Percentiles rank a stretch among this genome's conserved stretches.
Conservation (phyloP, 2,329 filamentous ascomycete species). For the Fusarium longipes region DNA sequence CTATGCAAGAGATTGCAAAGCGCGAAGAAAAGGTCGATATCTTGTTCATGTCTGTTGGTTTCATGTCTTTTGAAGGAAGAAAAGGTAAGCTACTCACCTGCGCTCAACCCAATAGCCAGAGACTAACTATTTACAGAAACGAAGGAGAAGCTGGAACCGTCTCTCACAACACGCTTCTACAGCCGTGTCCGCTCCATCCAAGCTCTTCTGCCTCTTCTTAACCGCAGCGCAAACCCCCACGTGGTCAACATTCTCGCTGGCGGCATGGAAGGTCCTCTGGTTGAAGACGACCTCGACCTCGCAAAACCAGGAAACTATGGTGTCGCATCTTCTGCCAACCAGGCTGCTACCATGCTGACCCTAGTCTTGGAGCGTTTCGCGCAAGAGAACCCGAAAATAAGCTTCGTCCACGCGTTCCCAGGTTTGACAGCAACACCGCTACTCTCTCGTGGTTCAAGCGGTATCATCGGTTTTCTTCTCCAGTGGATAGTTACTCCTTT, state of each 20-base stretch:
- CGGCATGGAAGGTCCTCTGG: slow-evolving; percentile 60
- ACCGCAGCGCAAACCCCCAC: slow-evolving; percentile 53
- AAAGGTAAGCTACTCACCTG: slow-evolving; percentile 8
- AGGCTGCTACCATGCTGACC: slow-evolving; percentile 61
- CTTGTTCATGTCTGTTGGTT: slow-evolving; percentile 57
- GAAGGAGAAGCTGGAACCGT: slow-evolving; percentile 64
- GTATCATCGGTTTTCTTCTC: slow-evolving; percentile 19
- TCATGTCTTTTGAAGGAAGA: slow-evolving; percentile 40
- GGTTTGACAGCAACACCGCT: slow-evolving; percentile 44
- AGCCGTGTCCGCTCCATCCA: slow-evolving; percentile 66
- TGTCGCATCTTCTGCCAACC: slow-evolving; percentile 54
- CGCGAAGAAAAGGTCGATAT: slow-evolving; percentile 59
- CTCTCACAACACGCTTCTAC: slow-evolving; percentile 66
- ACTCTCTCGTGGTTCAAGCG: slow-evolving; percentile 39
- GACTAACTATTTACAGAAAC: slow-evolving; percentile 57
- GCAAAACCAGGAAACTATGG: slow-evolving; percentile 51
- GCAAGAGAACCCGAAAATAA: slow-evolving; percentile 53
- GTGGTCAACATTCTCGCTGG: slow-evolving; percentile 62
- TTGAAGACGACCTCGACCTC: slow-evolving; percentile 58
- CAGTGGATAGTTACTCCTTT: slow-evolving; percentile 33
- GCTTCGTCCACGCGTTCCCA: slow-evolving; percentile 52
- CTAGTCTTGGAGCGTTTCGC: slow-evolving; percentile 62
- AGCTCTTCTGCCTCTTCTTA: slow-evolving; percentile 67
- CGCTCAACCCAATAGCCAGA: fast-evolving
- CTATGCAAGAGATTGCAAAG: slow-evolving; percentile 53